Evolutionary conservation across 768 basidiomycete species (phyloP), one percentile per base, ranked within the genome.

Genomic region (Hygrocybe coccinea): DNA sequence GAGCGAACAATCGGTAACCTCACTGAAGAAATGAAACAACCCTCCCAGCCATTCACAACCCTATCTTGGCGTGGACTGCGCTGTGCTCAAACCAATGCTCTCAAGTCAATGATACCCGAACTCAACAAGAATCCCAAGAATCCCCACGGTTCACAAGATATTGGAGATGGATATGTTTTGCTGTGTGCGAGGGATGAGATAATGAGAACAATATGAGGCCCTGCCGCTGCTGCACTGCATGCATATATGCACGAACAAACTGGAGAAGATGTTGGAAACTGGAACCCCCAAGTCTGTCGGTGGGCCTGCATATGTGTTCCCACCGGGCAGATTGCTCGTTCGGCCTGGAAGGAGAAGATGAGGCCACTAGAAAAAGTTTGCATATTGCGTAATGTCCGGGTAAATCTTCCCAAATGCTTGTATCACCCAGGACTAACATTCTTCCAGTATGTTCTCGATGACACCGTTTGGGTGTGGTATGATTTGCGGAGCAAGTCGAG

Each of bases 281-380:
- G 10, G 6, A 51, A 63, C 50, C 17, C n/a, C 46, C 1, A 33
- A 54, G 37, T 67, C 14, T 29, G 17, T 51, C 50, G 52, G n/a
- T 69, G 67, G 65, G 67, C 60, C 1, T 55, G 56, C 1, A 55
- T 67, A 6, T 46, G 34, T n/a, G 58, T 67, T 43, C 66, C 64
- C 12, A 64, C 57, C 53, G 63, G 67, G 14, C 65, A 66, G 52
- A 54, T 62, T 56, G 60, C 58, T 11, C 49, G 59, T n/a, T 65
- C 57, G 14, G 33, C 24, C 1, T 67, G 65, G 65, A 61, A 54
- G 34, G 64, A 67, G 39, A 53, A 34, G 25, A 15, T 36, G 19
- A 51, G 48, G 17, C 25, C 39, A 17, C 17, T 36, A 5, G 14
- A 48, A 14, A 53, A 45, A 24, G 33, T 57, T 10, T 29, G 51